A percentile compares a stretch with the other conserved stretches of the same genome.
Evolutionary conservation across 179 eudicot genomes (phyloP).

Genomic region (Drosera spatulata): DNA sequence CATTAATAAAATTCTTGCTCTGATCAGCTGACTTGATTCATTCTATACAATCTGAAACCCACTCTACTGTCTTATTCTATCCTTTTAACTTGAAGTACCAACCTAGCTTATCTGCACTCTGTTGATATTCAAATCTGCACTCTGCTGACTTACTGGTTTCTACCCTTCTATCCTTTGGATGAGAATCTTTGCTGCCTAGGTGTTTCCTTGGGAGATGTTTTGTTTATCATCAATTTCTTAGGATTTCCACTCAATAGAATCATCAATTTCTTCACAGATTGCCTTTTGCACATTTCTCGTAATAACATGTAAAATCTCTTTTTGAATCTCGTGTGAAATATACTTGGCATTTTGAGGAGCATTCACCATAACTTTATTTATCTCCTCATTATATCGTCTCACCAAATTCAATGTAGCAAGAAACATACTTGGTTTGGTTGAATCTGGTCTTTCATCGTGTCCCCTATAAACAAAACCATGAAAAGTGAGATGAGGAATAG

Average conservation of each 20-base stretch:
- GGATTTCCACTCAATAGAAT: background rate
- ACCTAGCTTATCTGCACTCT: too few relatives aligned
- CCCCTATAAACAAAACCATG: constrained; percentile 11
- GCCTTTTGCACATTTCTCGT: background rate
- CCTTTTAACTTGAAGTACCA: too few relatives aligned
- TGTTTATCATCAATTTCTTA: background rate
- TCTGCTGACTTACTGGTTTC: too few relatives aligned
- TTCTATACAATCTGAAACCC: too few relatives aligned
- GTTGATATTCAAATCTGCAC: too few relatives aligned
- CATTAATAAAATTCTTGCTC: too few relatives aligned
- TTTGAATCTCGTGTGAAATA: background rate
- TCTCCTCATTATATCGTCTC: background rate
- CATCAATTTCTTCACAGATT: too few relatives aligned
- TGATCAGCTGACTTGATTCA: too few relatives aligned
- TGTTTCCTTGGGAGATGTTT: too few relatives aligned
- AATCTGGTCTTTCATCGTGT: constrained; percentile 7
- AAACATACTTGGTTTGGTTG: constrained; percentile 6
- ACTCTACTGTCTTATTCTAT: too few relatives aligned
- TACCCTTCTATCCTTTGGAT: too few relatives aligned
- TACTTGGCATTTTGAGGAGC: constrained; percentile 2
- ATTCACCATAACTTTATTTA: background rate
- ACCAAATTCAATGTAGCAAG: background rate
- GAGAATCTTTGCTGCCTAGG: too few relatives aligned
- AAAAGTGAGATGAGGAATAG: background rate
- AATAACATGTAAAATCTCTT: background rate